These are phyloP conservation scores for Pisolithus sp. DNA, from an alignment of 768 basidiomycete species.

Conservation along the genomic window DNA sequence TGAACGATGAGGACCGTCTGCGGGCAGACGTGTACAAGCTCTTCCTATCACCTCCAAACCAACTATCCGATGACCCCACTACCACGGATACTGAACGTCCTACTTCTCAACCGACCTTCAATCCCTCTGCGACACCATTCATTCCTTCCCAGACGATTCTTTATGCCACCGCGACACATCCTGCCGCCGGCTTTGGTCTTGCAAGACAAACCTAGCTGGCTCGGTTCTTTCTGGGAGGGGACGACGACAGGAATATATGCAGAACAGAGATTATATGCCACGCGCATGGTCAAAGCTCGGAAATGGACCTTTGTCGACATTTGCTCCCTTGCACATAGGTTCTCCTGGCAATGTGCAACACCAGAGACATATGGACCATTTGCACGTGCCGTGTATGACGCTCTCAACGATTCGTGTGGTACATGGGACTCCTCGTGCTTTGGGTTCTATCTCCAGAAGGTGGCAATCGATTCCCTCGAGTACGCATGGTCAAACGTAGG, in stretches of 20 bases:
- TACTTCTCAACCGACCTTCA: neutral
- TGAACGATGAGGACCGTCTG: conserved; percentile 5
- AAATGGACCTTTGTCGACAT: conserved; percentile 8
- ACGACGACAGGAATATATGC: neutral
- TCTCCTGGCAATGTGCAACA: conserved; percentile 19
- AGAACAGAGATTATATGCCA: neutral
- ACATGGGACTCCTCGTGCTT: conserved; percentile 20
- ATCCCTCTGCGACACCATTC: conserved; percentile 5
- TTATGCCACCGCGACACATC: neutral
- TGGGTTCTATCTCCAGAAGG: conserved; percentile 19
- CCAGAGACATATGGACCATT: conserved; percentile 10
- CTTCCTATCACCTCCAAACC: neutral
- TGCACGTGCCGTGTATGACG: conserved; percentile 17
- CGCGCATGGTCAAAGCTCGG: neutral
- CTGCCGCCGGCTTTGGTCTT: neutral
- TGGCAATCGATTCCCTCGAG: conserved; percentile 19
- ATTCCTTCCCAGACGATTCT: conserved; percentile 1
- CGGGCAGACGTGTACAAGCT: neutral
- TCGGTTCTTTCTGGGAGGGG: neutral
- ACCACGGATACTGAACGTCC: neutral
- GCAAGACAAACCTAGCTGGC: neutral
- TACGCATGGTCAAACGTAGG: conserved; percentile 23
- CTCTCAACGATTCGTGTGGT: conserved; percentile 9
- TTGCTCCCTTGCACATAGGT: conserved; percentile 23
- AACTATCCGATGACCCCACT: neutral